These are phyloP conservation scores for Dictyostelium firmibasis DNA, from an alignment of 78 protist genomes.

Conservation along the genomic window DNA sequence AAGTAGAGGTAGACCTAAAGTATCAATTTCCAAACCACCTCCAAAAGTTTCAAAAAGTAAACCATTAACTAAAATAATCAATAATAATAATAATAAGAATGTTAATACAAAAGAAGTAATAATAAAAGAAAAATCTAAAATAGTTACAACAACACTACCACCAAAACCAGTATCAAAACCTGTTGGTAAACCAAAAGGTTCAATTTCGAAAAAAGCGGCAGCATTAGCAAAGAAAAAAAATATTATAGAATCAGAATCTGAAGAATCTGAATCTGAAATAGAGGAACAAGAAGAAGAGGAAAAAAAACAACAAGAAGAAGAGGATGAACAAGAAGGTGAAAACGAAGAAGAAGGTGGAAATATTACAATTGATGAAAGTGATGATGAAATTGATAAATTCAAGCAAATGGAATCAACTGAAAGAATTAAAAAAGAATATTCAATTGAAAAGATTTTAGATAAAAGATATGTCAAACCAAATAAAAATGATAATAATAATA, in stretches of 20 bases:
- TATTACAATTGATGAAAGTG: neutral
- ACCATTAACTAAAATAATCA: neutral
- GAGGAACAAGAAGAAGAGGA: neutral
- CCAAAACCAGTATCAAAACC: neutral
- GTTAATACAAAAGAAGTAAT: neutral
- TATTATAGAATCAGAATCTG: neutral
- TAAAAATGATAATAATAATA: neutral
- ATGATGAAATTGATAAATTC: slow-evolving; percentile 1
- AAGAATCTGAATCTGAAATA: neutral
- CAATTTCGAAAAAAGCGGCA: neutral
- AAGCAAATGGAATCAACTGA: neutral
- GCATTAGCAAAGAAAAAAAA: neutral
- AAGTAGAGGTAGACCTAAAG: neutral
- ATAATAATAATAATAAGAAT: neutral
- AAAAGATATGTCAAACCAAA: neutral
- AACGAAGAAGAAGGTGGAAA: neutral
- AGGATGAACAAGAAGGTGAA: neutral
- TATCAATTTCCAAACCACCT: neutral
- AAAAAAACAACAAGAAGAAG: neutral
- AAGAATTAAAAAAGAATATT: slow-evolving; percentile 24
- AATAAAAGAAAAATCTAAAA: neutral
- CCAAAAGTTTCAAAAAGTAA: neutral
- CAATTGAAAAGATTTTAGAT: slow-evolving; percentile 53
- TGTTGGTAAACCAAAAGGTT: neutral
- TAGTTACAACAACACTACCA: neutral